Percentiles rank a stretch among this genome's conserved stretches.
phyloP scores from a whole-genome alignment of 768 basidiomycete species.

The Neoboletus subvelutipes region DNA sequence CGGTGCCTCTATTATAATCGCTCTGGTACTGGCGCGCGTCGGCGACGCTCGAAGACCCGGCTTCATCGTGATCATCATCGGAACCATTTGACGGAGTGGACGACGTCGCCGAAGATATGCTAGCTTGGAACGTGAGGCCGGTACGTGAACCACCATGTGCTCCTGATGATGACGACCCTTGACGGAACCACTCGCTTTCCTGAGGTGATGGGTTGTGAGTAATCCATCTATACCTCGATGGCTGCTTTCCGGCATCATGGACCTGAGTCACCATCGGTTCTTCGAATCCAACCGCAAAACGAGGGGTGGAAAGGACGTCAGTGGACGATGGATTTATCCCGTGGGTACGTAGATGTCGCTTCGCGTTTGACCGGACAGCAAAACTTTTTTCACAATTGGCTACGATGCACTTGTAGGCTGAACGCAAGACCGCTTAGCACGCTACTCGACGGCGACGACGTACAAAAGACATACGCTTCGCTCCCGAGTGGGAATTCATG shows the following conservation, averaged over 20 bases:
- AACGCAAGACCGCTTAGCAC: constrained; percentile 6
- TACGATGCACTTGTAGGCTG: constrained; percentile 48
- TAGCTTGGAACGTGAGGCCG: constrained; percentile 36
- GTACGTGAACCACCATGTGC: constrained; percentile 22
- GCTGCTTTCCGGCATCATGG: constrained; percentile 38
- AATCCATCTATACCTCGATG: constrained; percentile 41
- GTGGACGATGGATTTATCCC: constrained; percentile 42
- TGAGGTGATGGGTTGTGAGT: constrained; percentile 36
- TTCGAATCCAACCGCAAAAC: constrained; percentile 44
- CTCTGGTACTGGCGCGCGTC: constrained; percentile 34
- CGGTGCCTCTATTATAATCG: constrained; percentile 13
- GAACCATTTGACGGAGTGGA: constrained; percentile 33
- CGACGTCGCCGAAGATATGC: constrained; percentile 37
- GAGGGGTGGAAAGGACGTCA: constrained; percentile 20
- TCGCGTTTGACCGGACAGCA: constrained; percentile 79
- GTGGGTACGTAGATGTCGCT: constrained; percentile 76
- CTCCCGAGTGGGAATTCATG: constrained; percentile 54
- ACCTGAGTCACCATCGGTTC: constrained; percentile 46
- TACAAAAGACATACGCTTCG: constrained; percentile 40
- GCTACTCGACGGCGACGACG: not conserved
- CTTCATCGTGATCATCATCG: constrained; percentile 37
- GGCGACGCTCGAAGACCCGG: constrained; percentile 29
- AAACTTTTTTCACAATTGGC: constrained; percentile 65
- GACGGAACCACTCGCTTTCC: constrained; percentile 27
- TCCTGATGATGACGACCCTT: constrained; percentile 7